Base-by-base conservation (phyloP, 1,139 yeast species). In the Sugiyamaella japonica region DNA sequence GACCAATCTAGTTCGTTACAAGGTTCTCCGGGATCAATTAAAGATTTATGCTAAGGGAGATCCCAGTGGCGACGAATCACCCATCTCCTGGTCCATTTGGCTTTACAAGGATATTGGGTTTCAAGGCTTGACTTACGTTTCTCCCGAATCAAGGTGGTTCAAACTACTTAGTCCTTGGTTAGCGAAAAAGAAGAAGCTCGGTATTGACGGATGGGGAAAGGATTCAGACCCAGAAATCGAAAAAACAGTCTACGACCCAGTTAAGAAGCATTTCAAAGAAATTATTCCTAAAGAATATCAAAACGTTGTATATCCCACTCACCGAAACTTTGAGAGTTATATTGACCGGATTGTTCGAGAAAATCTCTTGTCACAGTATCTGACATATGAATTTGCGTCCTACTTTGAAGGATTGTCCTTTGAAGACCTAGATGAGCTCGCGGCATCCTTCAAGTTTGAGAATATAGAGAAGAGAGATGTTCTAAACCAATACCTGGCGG, bases 11-110 rank as follows among this genome's bases (percentile, higher is more conserved):
- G 69, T 71, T 16, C 68, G 81, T 46, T 76, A 74, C 64, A 63
- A 70, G 39, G 73, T 76, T 34, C 71, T 77, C 60, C 70, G 70
- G 53, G 79, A 76, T 57, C 81, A 77, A 65, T 70, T 77, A 60
- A 67, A 62, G 9, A 70, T 76, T 23, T 77, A 77, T 67, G 66
- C 67, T 51, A 45, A 59, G 1, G 79, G 78, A 13, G 77, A 76
- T 54, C 80, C 80, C 7, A 70, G 76, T 15, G 79, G 79, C 4
- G 79, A 76, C 61, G 68, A 69, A 3, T 42, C 70, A 10, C 76
- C 79, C 15, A 76, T 77, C 51, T 61, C 73, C 34, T 77, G 80
- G 80, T 75, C 80, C 3, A 77, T 77, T 59, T 77, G 81, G 81
- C 69, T 76, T 10, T 77, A 77, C 67, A 77, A 77, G 63, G 81